phyloP scores from a whole-genome alignment of 306 rosid genomes.

The Cicer pinnatifidum region DNA sequence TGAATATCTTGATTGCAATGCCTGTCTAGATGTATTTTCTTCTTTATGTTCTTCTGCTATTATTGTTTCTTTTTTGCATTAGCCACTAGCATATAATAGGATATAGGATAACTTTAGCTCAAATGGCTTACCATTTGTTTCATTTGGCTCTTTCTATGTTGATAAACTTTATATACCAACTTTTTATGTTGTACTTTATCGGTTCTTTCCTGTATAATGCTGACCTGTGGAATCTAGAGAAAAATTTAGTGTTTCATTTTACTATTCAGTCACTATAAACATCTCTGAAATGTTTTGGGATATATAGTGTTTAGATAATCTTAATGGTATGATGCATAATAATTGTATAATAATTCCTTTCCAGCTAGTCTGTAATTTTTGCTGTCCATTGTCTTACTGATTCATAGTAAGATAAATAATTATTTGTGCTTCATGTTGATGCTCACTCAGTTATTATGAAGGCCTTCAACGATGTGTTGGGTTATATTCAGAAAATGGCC shows the following conservation, averaged over 20 bases:
- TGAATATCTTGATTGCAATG: slow-evolving; percentile 12
- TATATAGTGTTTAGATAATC: slow-evolving; percentile 22
- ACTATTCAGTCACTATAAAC: slow-evolving; percentile 56
- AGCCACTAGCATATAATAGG: neutral
- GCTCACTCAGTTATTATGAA: slow-evolving; percentile 80
- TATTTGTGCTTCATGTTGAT: slow-evolving; percentile 34
- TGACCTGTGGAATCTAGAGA: slow-evolving; percentile 21
- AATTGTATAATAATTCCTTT: slow-evolving; percentile 35
- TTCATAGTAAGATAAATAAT: slow-evolving; percentile 17
- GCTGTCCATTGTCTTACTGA: neutral
- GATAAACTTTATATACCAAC: neutral
- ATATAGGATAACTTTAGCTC: slow-evolving; percentile 8
- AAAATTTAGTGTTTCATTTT: slow-evolving; percentile 30
- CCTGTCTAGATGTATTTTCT: slow-evolving; percentile 20
- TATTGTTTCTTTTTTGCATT: slow-evolving; percentile 5
- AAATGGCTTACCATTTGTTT: slow-evolving; percentile 12
- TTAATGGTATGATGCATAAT: neutral
- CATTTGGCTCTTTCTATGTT: slow-evolving; percentile 30
- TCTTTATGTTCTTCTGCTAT: slow-evolving; percentile 18
- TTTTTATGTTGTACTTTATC: slow-evolving; percentile 4
- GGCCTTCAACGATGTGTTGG: slow-evolving; percentile 92
- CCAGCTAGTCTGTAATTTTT: neutral
- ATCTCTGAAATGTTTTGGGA: slow-evolving; percentile 62
- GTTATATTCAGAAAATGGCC: slow-evolving; percentile 64
- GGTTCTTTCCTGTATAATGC: slow-evolving; percentile 20